Conservation (phyloP, 768 basidiomycete genomes). For the Terana coerulea region DNA sequence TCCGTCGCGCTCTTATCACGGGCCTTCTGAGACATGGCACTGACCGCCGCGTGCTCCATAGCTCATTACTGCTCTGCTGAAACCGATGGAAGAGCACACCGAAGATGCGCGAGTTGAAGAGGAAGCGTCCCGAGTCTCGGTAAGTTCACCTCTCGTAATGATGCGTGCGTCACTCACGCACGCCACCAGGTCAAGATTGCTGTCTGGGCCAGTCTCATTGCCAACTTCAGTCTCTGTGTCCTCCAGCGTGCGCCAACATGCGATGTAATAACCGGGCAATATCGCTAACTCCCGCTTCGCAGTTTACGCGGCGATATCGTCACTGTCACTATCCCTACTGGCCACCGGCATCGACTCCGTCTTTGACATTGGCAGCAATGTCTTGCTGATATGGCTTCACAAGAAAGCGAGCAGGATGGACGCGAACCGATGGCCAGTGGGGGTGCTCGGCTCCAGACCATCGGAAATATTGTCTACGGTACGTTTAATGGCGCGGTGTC, state of each 20-base stretch:
- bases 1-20: conserved; percentile 28
- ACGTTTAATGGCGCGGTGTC: conserved; percentile 19
- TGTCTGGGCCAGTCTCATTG: conserved; percentile 74
- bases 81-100: conserved; percentile 87
- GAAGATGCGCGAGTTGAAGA: conserved; percentile 73
- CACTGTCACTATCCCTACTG: conserved; percentile 78
- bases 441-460: conserved; percentile 89
- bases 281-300: neutral
- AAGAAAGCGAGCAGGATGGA: conserved; percentile 69
- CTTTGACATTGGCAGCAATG: conserved; percentile 80
- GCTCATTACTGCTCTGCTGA: conserved; percentile 85
- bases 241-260: conserved; percentile 53
- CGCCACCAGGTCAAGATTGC: conserved; percentile 76
- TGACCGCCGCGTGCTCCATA: conserved; percentile 28
- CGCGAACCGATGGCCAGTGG: conserved; percentile 85
- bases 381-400: conserved; percentile 79
- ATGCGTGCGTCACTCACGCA: neutral
- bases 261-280: neutral
- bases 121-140: conserved; percentile 61
- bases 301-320: conserved; percentile 93
- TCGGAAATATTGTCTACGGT: conserved; percentile 88
- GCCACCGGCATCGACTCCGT: conserved; percentile 89
- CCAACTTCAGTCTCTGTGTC: conserved; percentile 69
- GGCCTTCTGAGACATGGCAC: conserved; percentile 2
- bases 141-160: conserved; percentile 30